Evolutionary conservation across 495 filamentous ascomycete genomes (phyloP).

Genomic region (Parmelia sp.): DNA sequence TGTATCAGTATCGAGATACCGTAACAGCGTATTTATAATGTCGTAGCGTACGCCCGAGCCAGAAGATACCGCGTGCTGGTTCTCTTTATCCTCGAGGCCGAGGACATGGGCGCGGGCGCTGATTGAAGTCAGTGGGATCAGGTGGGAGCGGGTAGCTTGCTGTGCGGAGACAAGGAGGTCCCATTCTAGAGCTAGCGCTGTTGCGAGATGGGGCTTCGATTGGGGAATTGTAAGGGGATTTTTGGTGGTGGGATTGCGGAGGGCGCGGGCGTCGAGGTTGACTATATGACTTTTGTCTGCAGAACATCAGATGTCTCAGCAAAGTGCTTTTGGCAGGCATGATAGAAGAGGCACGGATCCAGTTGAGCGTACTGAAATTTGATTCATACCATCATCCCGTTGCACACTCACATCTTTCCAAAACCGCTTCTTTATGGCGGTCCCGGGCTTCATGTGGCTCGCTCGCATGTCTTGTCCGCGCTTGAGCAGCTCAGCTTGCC

Average conservation of each 20-base stretch:
- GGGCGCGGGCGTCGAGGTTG: constrained; percentile 70
- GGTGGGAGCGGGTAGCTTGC: constrained; percentile 69
- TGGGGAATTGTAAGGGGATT: constrained; percentile 62
- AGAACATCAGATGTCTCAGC: constrained; percentile 1
- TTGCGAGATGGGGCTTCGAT: constrained; percentile 75
- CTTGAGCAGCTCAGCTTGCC: constrained; percentile 49
- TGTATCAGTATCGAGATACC: constrained; percentile 87
- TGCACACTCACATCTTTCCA: constrained; percentile 75
- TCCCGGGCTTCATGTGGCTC: constrained; percentile 34
- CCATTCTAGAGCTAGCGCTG: constrained; percentile 86
- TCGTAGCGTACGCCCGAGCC: constrained; percentile 41
- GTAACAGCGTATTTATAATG: constrained; percentile 62
- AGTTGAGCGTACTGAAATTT: not conserved
- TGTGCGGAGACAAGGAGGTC: constrained; percentile 70
- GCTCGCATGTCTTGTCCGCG: constrained; percentile 41
- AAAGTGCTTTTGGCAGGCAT: not conserved
- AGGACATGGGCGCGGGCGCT: constrained; percentile 76
- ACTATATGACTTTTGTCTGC: constrained; percentile 59
- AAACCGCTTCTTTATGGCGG: constrained; percentile 60
- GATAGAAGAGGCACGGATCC: constrained; percentile 4
- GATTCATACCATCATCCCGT: constrained; percentile 42
- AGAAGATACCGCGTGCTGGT: constrained; percentile 21
- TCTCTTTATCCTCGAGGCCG: constrained; percentile 54
- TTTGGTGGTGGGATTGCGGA: constrained; percentile 68
- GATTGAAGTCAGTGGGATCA: constrained; percentile 86